phyloP scores from a whole-genome alignment of 2,329 filamentous ascomycete species.

The Fusarium chaquense region DNA sequence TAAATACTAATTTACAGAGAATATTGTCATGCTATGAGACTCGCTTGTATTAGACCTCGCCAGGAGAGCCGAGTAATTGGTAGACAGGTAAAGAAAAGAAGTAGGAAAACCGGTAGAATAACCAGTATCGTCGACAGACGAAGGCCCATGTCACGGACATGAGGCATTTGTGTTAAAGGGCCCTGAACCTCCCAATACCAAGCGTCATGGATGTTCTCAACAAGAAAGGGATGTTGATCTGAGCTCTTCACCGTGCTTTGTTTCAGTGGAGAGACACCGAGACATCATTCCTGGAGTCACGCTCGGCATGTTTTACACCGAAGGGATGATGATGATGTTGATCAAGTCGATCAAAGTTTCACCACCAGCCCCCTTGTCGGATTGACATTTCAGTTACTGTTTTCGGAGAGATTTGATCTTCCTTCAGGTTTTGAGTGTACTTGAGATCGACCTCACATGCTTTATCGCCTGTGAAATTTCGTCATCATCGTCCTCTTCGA shows the following conservation, averaged over 20 bases:
- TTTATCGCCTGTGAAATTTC: constrained; percentile 48
- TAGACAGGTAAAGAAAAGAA: constrained; percentile 1
- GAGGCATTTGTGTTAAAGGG: constrained; percentile 15
- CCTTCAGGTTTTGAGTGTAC: constrained; percentile 46
- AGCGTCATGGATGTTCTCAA: neutral
- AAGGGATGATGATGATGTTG: constrained; percentile 19
- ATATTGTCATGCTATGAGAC: constrained; percentile 28
- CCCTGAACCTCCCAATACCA: neutral
- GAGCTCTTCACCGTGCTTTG: constrained; percentile 13
- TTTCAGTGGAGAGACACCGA: constrained; percentile 6
- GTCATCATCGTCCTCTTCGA: constrained; percentile 50
- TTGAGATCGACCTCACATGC: constrained; percentile 50
- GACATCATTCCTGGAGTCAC: neutral
- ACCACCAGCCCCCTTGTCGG: constrained; percentile 6
- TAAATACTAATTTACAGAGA: constrained; percentile 39
- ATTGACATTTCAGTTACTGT: constrained; percentile 7
- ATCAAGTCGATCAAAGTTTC: constrained; percentile 32
- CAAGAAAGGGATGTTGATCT: neutral
- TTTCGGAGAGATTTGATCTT: neutral
- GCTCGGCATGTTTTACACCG: constrained; percentile 11
- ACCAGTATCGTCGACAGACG: constrained; percentile 38
- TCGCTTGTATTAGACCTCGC: constrained; percentile 26
- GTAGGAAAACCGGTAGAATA: constrained; percentile 21
- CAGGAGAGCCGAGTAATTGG: constrained; percentile 17
- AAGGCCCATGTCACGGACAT: constrained; percentile 38